Percentiles rank a stretch among this genome's conserved stretches.
phyloP scores from a whole-genome alignment of 805 yeast genomes.

The Candida xiaguanensis region DNA sequence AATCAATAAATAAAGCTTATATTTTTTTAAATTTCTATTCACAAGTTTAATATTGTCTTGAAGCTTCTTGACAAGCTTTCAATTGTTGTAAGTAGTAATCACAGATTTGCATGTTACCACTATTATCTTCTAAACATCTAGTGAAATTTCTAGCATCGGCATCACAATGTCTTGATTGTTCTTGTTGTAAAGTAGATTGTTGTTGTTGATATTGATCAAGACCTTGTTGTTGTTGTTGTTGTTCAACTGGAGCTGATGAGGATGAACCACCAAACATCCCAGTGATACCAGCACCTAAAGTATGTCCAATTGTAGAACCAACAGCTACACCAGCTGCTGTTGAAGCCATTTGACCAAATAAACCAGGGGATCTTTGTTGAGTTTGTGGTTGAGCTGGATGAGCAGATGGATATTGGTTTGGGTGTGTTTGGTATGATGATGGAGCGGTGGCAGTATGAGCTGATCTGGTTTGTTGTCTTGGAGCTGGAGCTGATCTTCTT shows the following conservation, averaged over 20 bases:
- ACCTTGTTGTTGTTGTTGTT: conserved; percentile 39
- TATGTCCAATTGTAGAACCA: conserved; percentile 96
- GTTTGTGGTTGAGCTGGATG: conserved; percentile 49
- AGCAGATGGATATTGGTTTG: conserved; percentile 30
- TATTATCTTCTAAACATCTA: conserved; percentile 88
- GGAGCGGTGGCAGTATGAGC: conserved; percentile 73
- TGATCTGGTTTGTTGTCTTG: conserved; percentile 55
- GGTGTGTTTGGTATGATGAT: conserved; percentile 8
- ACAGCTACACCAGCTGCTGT: conserved; percentile 99
- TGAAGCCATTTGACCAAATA: conserved; percentile 95
- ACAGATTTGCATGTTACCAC: conserved; percentile 95
- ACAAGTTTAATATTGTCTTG: conserved; percentile 62
- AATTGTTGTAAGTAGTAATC: conserved; percentile 96
- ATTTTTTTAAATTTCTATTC: conserved; percentile 5
- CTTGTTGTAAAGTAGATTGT: conserved; percentile 33
- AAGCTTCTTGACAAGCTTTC: conserved; percentile 95
- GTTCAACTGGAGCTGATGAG: conserved; percentile 43
- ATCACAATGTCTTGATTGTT: conserved; percentile 67
- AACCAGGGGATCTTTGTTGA: conserved; percentile 63
- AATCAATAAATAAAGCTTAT: conserved; percentile 1
- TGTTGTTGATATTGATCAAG: conserved; percentile 23
- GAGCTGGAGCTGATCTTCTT: conserved; percentile 49
- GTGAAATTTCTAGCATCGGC: conserved; percentile 93
- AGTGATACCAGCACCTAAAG: conserved; percentile 91
- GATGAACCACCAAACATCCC: conserved; percentile 76